Percentiles rank a stretch among this genome's conserved stretches.
Conservation (phyloP, 2,329 filamentous ascomycete species). For the Stromatinia cepivora region DNA sequence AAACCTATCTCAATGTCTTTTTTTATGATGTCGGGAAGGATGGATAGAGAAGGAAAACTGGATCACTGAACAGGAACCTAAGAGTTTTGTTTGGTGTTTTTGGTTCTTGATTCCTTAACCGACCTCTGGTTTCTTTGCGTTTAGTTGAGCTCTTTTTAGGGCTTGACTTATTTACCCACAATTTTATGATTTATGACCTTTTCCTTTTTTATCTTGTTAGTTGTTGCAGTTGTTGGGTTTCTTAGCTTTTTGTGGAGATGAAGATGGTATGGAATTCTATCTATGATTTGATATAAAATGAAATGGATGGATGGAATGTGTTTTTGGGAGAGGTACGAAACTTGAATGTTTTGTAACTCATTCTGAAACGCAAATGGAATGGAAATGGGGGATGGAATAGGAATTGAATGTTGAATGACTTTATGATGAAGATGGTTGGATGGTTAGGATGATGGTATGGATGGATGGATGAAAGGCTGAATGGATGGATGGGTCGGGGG, state of each 20-base stretch:
- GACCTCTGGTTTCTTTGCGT: conserved; percentile 9
- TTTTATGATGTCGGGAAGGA: conserved; percentile 21
- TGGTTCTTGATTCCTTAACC: background rate
- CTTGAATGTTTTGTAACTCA: conserved; percentile 12
- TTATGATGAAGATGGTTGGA: conserved; percentile 15
- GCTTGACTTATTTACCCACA: conserved; percentile 1
- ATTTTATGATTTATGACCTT: conserved; percentile 23
- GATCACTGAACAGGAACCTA: conserved; percentile 14
- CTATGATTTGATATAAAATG: background rate
- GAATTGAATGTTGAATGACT: conserved; percentile 12
- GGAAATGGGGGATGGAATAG: background rate
- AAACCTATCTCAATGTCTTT: conserved; percentile 9
- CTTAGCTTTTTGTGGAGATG: background rate
- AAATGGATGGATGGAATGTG: background rate
- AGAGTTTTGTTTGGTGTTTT: conserved; percentile 13
- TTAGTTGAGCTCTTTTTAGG: background rate
- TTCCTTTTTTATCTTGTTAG: conserved; percentile 3
- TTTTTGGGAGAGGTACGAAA: background rate
- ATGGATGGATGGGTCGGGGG: background rate
- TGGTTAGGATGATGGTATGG: background rate
- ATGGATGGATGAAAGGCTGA: background rate
- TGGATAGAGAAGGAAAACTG: conserved; percentile 20
- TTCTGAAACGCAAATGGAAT: background rate
- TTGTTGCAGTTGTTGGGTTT: conserved; percentile 11
- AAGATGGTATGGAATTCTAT: background rate